Evolutionary conservation across 352 stramenopile species (phyloP).

Genomic region (Phytophthora fragariae): DNA sequence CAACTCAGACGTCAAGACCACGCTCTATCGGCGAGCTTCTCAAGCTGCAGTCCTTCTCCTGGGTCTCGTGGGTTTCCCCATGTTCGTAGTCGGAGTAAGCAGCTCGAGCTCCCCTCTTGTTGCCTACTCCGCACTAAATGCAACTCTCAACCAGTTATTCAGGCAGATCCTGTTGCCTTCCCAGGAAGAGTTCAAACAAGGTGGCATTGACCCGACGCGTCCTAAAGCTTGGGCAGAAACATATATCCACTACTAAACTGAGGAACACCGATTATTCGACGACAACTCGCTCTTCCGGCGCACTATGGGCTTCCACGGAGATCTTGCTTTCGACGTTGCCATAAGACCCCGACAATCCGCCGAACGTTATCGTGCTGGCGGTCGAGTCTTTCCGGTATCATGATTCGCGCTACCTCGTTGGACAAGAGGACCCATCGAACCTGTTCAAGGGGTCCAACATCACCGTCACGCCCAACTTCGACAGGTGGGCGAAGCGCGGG

Average conservation of each 20-base stretch:
- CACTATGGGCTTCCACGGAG: not conserved
- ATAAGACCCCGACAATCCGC: slow-evolving; percentile 19
- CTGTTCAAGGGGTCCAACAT: slow-evolving; percentile 23
- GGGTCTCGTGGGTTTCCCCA: slow-evolving; percentile 12
- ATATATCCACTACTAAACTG: not conserved
- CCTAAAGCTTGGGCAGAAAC: not conserved
- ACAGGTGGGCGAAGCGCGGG: slow-evolving; percentile 48
- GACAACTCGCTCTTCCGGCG: not conserved
- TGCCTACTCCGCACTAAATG: slow-evolving; percentile 36
- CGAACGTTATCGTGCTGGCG: slow-evolving; percentile 51
- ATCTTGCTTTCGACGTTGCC: not conserved
- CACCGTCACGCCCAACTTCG: slow-evolving; percentile 49
- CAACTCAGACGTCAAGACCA: not conserved
- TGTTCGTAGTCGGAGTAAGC: slow-evolving; percentile 15
- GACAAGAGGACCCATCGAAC: slow-evolving; percentile 40
- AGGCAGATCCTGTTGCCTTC: not conserved
- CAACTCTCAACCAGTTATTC: slow-evolving; percentile 29
- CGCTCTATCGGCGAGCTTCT: not conserved
- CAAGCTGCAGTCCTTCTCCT: not conserved
- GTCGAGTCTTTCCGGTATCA: slow-evolving; percentile 58
- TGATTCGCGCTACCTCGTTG: slow-evolving; percentile 54
- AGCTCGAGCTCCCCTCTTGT: slow-evolving; percentile 22
- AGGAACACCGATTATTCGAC: not conserved
- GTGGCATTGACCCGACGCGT: not conserved
- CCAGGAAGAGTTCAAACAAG: not conserved